These are phyloP conservation scores for Fraxinus velutina DNA, from an alignment of 305 asterid species.

Conservation along the genomic window DNA sequence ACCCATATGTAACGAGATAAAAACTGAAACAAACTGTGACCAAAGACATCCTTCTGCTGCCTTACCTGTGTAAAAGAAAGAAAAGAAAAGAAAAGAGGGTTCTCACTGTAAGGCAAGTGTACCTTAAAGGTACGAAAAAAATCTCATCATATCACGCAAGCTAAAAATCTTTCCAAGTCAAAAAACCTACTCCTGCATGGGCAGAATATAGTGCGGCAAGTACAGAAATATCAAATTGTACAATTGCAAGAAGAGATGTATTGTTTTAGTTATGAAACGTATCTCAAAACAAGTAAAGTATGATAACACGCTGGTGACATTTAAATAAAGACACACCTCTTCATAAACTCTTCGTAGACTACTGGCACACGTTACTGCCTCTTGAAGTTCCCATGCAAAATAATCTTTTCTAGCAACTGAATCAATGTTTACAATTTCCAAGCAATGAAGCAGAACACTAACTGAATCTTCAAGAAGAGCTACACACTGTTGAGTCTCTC, in stretches of 20 bases:
- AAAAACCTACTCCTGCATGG: not conserved
- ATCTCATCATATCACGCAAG: not conserved
- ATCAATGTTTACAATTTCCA: constrained; percentile 54
- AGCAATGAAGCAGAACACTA: constrained; percentile 67
- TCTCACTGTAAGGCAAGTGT: not conserved
- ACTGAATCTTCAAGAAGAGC: constrained; percentile 82
- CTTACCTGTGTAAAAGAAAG: constrained; percentile 45
- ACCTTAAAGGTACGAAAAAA: not conserved
- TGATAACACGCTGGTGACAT: constrained; percentile 4
- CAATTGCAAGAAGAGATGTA: not conserved
- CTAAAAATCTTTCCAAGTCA: not conserved
- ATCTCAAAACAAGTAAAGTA: constrained; percentile 5
- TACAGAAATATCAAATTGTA: not conserved
- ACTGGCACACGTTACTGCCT: constrained; percentile 75
- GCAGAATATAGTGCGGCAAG: constrained; percentile 12
- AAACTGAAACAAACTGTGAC: constrained; percentile 52
- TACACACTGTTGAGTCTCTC: constrained; percentile 58
- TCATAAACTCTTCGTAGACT: constrained; percentile 83
- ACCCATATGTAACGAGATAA: constrained; percentile 74
- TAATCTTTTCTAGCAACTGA: constrained; percentile 28
- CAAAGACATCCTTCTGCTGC: constrained; percentile 73
- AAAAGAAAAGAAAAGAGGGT: not conserved
- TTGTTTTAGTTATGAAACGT: not conserved
- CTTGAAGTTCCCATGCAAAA: constrained; percentile 62
- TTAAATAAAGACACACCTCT: constrained; percentile 53